Evolutionary conservation across 1,284 basidiomycete genomes (phyloP).

Genomic region (Trametes versicolor): DNA sequence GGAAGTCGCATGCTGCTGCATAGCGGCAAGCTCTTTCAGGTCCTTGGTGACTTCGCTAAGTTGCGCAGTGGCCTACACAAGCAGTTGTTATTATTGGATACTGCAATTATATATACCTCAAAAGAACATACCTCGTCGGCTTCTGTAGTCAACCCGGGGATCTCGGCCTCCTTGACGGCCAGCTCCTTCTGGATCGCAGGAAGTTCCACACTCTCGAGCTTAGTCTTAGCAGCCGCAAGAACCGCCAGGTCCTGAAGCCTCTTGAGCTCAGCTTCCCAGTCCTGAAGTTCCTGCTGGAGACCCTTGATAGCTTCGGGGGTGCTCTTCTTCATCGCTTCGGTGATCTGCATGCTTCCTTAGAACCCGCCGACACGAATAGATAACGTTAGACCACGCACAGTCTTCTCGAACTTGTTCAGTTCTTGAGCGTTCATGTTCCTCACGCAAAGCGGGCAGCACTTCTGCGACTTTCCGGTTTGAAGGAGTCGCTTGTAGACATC

Average conservation of each 20-base stretch:
- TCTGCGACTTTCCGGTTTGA: conserved; percentile 66
- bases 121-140: conserved; percentile 65
- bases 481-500: conserved; percentile 75
- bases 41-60: conserved; percentile 60
- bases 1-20: conserved; percentile 74
- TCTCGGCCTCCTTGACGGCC: conserved; percentile 60
- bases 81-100: neutral
- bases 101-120: neutral
- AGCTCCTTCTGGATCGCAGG: conserved; percentile 76
- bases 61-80: conserved; percentile 57
- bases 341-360: conserved; percentile 52
- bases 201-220: conserved; percentile 69
- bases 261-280: conserved; percentile 72
- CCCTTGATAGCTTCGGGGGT: conserved; percentile 52
- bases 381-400: conserved; percentile 55
- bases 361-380: too few relatives aligned
- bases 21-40: conserved; percentile 67
- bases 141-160: conserved; percentile 59
- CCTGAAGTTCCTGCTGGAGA: conserved; percentile 58
- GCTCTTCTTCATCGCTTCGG: conserved; percentile 62
- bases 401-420: conserved; percentile 69
- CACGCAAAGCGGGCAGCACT: conserved; percentile 82
- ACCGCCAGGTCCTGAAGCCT: conserved; percentile 68
- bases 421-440: conserved; percentile 75
- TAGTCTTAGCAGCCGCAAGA: conserved; percentile 58